Base-by-base conservation (phyloP, 2,329 filamentous ascomycete genomes). In the Dissoconium aciculare region DNA sequence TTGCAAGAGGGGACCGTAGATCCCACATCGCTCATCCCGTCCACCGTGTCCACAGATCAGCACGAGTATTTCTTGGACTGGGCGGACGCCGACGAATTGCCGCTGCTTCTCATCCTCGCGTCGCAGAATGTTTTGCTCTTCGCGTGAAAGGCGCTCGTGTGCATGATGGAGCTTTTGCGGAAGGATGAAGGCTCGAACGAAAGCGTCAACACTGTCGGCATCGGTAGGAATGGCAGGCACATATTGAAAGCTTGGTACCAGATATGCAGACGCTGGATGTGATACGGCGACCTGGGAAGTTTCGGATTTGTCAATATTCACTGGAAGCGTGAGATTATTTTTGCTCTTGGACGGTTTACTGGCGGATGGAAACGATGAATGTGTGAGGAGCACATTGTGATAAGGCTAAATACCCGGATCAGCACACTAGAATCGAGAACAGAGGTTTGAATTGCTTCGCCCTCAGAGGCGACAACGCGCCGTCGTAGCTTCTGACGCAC, bases 1-100 rank as follows among this genome's bases (percentile, higher is more conserved):
- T 42, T 71, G 62, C 10, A 95, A 60, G 2, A 82, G 56, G 0
- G 84, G 83, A 0, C 82, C 85, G 40, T 87, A 64, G 13, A 81
- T 58, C 0, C 89, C 87, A 48, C 89, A 98, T 30, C 89, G 68
- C 46, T 65, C 61, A 50, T 98, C 89, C 8, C 89, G 66, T 2
- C 74, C 74, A 10, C 77, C 78, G 46, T 98, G 89, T 0, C 84
- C 83, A 50, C 89, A 98, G 26, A 94, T 77, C 12, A 95, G 59
- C 16, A 98, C 70, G n/a, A 81, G 46, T 4, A 84, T 63, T 38
- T 84, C 76, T 11, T 67, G 49, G 5, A 79, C 67, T 35, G 73
- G 67, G 8, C 67, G 58, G 4, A 81, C 74, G 1, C 66, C 64
- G 2, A 57, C 55, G 2, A 82, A 59, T 0, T 54, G 40, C 0